A percentile compares a stretch with the other conserved stretches of the same genome.
Evolutionary conservation across 2,329 filamentous ascomycete genomes (phyloP).

Genomic region (Claviceps africana): DNA sequence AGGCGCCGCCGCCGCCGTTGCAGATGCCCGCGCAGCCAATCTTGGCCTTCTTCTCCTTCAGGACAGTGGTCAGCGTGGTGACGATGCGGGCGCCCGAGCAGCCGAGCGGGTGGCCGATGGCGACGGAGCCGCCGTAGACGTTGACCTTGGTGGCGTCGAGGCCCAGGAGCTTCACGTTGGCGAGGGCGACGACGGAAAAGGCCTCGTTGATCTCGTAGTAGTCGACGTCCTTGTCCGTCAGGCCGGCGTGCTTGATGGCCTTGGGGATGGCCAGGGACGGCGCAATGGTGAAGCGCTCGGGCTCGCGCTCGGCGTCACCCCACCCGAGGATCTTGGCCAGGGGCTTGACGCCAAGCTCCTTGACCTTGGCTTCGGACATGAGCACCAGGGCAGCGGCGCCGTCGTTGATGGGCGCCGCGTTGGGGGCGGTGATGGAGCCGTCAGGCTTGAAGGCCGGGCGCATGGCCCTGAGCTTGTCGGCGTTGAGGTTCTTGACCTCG

Average conservation of each 20-base stretch:
- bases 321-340: constrained; percentile 95
- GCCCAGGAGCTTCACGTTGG: constrained; percentile 84
- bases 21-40: constrained; percentile 91
- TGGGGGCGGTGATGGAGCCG: constrained; percentile 89
- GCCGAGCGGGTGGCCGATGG: constrained; percentile 88
- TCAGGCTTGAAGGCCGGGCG: constrained; percentile 70
- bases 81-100: constrained; percentile 89
- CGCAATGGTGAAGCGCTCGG: constrained; percentile 90
- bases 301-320: constrained; percentile 84
- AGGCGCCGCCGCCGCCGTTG: constrained; percentile 94
- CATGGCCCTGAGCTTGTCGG: constrained; percentile 70
- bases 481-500: constrained; percentile 87
- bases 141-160: constrained; percentile 81
- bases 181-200: constrained; percentile 89
- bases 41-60: constrained; percentile 85
- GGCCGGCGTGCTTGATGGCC: constrained; percentile 84
- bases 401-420: constrained; percentile 92
- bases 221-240: constrained; percentile 66
- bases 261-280: constrained; percentile 92
- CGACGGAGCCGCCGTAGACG: constrained; percentile 86
- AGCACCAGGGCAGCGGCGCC: constrained; percentile 86
- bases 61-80: constrained; percentile 74
- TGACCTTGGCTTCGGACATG: constrained; percentile 85
- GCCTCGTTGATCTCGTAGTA: constrained; percentile 99
- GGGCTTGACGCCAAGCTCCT: constrained; percentile 81